A percentile compares a stretch with the other conserved stretches of the same genome.
phyloP scores from a whole-genome alignment of 2,329 filamentous ascomycete species.

The Colletotrichum costaricense region DNA sequence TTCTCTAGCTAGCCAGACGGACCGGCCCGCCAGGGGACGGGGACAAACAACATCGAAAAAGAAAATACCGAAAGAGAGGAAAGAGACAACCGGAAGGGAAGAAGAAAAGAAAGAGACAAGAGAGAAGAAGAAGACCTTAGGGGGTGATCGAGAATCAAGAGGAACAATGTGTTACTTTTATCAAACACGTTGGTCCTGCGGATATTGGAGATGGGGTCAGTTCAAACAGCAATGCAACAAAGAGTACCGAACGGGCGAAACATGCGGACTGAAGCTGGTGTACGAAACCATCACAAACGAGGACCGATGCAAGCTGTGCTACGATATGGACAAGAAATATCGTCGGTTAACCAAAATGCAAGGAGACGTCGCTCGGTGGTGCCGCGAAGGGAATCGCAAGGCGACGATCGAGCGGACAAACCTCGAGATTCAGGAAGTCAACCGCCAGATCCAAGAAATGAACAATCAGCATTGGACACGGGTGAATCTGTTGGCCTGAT shows the following conservation, averaged over 20 bases:
- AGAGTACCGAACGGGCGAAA: constrained; percentile 96
- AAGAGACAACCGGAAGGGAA: not conserved
- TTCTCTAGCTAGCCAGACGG: constrained; percentile 27
- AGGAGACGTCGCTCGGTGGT: constrained; percentile 82
- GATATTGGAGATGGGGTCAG: constrained; percentile 94
- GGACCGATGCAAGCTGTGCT: constrained; percentile 84
- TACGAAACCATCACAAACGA: constrained; percentile 75
- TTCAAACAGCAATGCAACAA: constrained; percentile 94
- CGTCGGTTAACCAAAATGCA: constrained; percentile 80
- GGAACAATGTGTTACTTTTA: constrained; percentile 92
- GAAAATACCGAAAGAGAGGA: not conserved
- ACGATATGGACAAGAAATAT: constrained; percentile 88
- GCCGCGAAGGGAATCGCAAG: constrained; percentile 77
- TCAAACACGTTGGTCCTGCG: constrained; percentile 85
- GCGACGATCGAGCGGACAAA: constrained; percentile 80
- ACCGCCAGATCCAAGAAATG: constrained; percentile 67
- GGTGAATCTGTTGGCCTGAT: constrained; percentile 48
- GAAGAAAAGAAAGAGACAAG: not conserved
- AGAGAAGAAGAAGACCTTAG: not conserved
- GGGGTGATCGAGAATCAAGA: constrained; percentile 40
- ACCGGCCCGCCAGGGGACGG: constrained; percentile 23
- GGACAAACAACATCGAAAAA: not conserved
- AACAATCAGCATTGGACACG: constrained; percentile 49
- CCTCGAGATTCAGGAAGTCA: constrained; percentile 74
- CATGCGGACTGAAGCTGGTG: constrained; percentile 92